Evolutionary conservation across 139 green algal genomes (phyloP).

Genomic region (Klebsormidium nitens): DNA sequence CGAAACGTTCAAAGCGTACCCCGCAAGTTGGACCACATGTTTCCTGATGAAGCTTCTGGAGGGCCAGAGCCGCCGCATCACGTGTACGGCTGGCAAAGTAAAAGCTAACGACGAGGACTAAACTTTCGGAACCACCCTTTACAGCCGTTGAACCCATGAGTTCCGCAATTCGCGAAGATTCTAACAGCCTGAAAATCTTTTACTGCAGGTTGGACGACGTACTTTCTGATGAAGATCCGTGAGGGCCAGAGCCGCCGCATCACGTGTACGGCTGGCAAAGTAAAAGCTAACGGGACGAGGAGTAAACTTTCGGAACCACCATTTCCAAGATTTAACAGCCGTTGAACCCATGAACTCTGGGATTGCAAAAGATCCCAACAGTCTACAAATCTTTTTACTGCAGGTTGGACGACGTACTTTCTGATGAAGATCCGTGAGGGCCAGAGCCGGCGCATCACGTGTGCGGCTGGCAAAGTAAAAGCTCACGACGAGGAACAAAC

Average conservation of each 20-base stretch:
- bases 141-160: not conserved
- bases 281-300: too few species aligned
- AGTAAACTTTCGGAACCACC: not conserved
- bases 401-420: slow-evolving; percentile 75
- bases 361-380: not conserved
- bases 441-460: slow-evolving; percentile 36
- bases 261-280: too few species aligned
- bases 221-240: too few species aligned
- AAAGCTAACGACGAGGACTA: not conserved
- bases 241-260: too few species aligned
- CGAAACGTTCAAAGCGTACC: not conserved
- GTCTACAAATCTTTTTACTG: not conserved
- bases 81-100: too few species aligned
- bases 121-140: not conserved
- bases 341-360: not conserved
- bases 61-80: too few species aligned
- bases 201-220: slow-evolving; percentile 47
- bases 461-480: not conserved
- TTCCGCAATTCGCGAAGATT: not conserved
- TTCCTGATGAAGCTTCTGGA: too few species aligned
- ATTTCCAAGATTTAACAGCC: not conserved
- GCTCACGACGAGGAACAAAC: not conserved
- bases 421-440: slow-evolving; percentile 66
- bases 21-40: too few species aligned
- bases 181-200: not conserved